Percentiles rank a stretch among this genome's conserved stretches.
These are phyloP conservation scores for Sophora flavescens DNA, from an alignment of 306 rosid species.

Conservation along the genomic window DNA sequence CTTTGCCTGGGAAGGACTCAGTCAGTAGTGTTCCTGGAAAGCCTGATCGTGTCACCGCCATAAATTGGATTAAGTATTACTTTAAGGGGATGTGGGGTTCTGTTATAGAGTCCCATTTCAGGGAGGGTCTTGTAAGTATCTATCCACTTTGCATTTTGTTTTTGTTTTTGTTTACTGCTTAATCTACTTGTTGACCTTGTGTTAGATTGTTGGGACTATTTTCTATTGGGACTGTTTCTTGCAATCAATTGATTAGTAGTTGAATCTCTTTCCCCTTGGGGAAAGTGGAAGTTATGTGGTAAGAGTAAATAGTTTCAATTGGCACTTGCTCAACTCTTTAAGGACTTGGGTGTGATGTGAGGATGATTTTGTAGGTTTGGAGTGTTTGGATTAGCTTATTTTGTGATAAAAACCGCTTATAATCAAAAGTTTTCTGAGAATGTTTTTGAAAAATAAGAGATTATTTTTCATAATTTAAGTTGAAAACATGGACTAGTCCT, in stretches of 20 bases:
- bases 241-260: slow-evolving; percentile 19
- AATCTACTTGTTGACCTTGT: slow-evolving; percentile 21
- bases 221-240: slow-evolving; percentile 27
- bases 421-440: background rate
- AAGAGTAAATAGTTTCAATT: background rate
- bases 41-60: slow-evolving; percentile 65
- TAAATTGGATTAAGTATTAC: slow-evolving; percentile 89
- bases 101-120: slow-evolving; percentile 82
- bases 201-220: slow-evolving; percentile 3
- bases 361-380: slow-evolving; percentile 1
- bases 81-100: slow-evolving; percentile 66
- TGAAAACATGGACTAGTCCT: background rate
- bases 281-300: slow-evolving; percentile 24
- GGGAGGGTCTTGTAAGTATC: slow-evolving; percentile 82
- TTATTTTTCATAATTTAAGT: background rate
- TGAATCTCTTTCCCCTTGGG: slow-evolving; percentile 21
- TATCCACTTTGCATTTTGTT: background rate
- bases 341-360: slow-evolving; percentile 13
- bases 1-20: slow-evolving; percentile 66
- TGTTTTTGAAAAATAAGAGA: background rate
- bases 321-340: no score
- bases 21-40: slow-evolving; percentile 41
- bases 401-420: background rate
- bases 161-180: background rate
- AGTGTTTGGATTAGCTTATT: background rate